Evolutionary conservation across 768 basidiomycete genomes (phyloP), one percentile per base, ranked within the genome.

Genomic region (Suillus subluteus): DNA sequence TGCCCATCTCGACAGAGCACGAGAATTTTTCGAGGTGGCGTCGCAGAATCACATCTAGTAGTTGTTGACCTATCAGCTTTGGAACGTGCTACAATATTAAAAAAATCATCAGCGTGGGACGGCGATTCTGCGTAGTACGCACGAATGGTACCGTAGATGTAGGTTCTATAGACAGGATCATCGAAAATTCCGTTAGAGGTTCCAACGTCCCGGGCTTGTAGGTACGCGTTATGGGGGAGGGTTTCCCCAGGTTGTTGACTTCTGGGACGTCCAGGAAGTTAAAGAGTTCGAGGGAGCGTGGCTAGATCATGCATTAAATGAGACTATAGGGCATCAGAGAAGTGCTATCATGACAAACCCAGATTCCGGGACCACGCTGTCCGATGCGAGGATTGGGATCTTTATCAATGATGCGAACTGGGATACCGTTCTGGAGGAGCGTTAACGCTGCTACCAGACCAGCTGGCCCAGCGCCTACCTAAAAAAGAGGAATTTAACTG

Each of bases 391-490:
- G 76, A 7, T 73, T 58, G 0, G 76, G 66, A 6, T 66, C 55
- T 46, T 67, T 66, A 12, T 67, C 66, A 4, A 67, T 66, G 37
- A 67, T 66, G 35, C 66, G 66, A 38, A 58, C 62, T 48, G 35
- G 68, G 18, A 82, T 67, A 6, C 74, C 76, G 41, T 76, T 76
- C 11, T 72, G 66, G 1, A 73, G 67, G 3, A 86, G 80, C 7
- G 77, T 69, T 2, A 83, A 75, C 4, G 82, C 83, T 62, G 79
- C 75, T 56, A 83, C 79, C 9, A 84, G 75, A 50, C 85, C 83
- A 38, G 82, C 78, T 11, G 84, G 83, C 13, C 84, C 83, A 41
- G 78, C 82, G 46, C 84, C 84, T 44, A 82, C 82, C 83, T 84
- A 30, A 41, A 41, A 23, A 13, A 46, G 12, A 54, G 21, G 46